Evolutionary conservation across 495 filamentous ascomycete genomes (phyloP), one percentile per base, ranked within the genome.

Genomic region (Diplogelasinospora grovesii): DNA sequence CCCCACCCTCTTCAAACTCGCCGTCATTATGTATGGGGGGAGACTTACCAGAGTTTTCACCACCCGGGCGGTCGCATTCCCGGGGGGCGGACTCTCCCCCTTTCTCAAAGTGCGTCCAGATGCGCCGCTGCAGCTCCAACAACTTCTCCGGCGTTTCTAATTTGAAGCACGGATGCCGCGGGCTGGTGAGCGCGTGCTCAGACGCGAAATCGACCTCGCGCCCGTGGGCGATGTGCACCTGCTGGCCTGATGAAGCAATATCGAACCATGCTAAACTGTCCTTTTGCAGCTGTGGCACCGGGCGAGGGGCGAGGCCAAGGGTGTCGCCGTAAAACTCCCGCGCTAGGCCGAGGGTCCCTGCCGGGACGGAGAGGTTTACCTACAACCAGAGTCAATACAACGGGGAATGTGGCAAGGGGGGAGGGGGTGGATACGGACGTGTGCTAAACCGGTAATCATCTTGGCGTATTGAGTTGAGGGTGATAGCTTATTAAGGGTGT

Each of bases 241-340:
- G 78, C 49, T 82, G 78, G 3, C 75, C 73, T 9, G 68, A 70
- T 2, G 64, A 52, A 2, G 53, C 69, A 35, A 81, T 74, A 45
- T 82, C 68, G 61, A 81, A 81, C 75, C 78, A 82, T 9, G 69
- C 59, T 1, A 80, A 56, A 0, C 59, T 67, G 2, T 65, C 73
- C 22, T 50, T 61, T 38, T 78, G 74, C 1, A 70, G 44, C 10
- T 56, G 43, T 0, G 78, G 78, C 6, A 81, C 77, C 3, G 70
- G 56, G 0, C 66, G 60, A 4, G 68, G 48, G 3, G 50, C 65
- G 11, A 82, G 57, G 20, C 68, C 71, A 0, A 81, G 65, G 0
- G 75, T 81, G 3, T 49, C 45, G 39, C 54, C 68, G 57, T 81
- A 82, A 63, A 82, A 82, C 8, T 54, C 61, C 6, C 59, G 46